Conservation (phyloP, 1,284 basidiomycete species). For the Austropuccinia psidii region DNA sequence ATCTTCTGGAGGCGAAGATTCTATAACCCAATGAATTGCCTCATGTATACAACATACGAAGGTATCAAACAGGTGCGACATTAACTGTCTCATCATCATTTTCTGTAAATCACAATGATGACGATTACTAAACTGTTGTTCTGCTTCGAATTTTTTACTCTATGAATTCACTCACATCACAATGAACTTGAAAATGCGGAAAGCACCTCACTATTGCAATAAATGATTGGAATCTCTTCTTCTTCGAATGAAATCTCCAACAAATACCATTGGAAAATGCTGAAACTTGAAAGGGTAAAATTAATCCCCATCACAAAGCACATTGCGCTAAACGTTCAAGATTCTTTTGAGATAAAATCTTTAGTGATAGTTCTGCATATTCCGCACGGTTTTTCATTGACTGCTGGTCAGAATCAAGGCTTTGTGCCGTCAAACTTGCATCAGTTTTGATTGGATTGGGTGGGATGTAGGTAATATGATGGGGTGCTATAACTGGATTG, state of each 20-base stretch:
- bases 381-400: slow-evolving; percentile 83
- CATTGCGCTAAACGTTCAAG: slow-evolving; percentile 78
- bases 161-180: slow-evolving; percentile 61
- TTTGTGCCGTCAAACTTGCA: slow-evolving; percentile 69
- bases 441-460: slow-evolving; percentile 78
- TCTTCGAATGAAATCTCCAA: slow-evolving; percentile 77
- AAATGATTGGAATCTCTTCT: slow-evolving; percentile 73
- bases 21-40: slow-evolving; percentile 64
- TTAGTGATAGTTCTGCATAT: slow-evolving; percentile 88
- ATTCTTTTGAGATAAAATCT: slow-evolving; percentile 73
- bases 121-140: slow-evolving; percentile 57
- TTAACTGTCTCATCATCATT: slow-evolving; percentile 38
- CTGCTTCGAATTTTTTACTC: not conserved
- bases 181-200: slow-evolving; percentile 60
- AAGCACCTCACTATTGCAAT: slow-evolving; percentile 85
- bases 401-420: slow-evolving; percentile 77
- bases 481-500: not conserved
- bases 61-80: slow-evolving; percentile 63
- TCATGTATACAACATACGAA: slow-evolving; percentile 77
- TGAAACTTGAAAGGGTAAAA: slow-evolving; percentile 65
- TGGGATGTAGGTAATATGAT: slow-evolving; percentile 69
- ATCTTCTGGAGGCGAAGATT: too few species aligned
- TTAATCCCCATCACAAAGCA: slow-evolving; percentile 79
- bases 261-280: slow-evolving; percentile 81
- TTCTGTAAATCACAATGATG: slow-evolving; percentile 47